These are phyloP conservation scores for Picea abies DNA, from an alignment of 83 land plant species.

Conservation along the genomic window DNA sequence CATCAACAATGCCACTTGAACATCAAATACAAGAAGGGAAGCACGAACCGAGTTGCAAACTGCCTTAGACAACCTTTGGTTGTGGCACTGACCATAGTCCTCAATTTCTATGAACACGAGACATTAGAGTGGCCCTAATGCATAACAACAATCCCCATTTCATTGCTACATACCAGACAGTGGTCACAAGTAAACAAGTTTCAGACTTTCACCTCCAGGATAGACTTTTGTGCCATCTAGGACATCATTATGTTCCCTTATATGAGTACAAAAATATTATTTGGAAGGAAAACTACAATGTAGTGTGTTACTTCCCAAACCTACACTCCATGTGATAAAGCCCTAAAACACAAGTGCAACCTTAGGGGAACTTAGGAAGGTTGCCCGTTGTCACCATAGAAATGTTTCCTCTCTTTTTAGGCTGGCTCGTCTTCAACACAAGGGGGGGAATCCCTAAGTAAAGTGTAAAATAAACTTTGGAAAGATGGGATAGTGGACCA, in stretches of 20 bases:
- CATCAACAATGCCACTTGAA: not conserved
- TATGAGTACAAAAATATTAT: not conserved
- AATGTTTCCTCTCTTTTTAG: too few relatives aligned
- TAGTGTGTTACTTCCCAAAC: too few relatives aligned
- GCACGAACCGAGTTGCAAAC: not conserved
- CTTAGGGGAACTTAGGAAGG: too few relatives aligned
- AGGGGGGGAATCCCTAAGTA: too few relatives aligned
- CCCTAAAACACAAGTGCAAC: too few relatives aligned
- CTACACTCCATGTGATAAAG: too few relatives aligned
- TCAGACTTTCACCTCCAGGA: not conserved
- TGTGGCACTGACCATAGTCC: not conserved
- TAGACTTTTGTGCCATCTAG: not conserved
- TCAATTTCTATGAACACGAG: not conserved
- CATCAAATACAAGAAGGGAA: not conserved
- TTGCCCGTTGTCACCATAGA: too few relatives aligned
- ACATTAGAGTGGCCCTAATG: not conserved
- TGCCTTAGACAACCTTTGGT: not conserved
- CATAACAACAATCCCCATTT: not conserved
- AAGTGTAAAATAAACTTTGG: too few relatives aligned
- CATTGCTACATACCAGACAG: not conserved
- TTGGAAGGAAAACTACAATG: not conserved
- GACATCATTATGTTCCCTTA: not conserved
- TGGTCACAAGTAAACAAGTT: not conserved
- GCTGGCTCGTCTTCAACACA: too few relatives aligned
- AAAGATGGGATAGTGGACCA: too few relatives aligned